Base-by-base conservation (phyloP, 2,329 filamentous ascomycete species). In the Didymella lethalis region DNA sequence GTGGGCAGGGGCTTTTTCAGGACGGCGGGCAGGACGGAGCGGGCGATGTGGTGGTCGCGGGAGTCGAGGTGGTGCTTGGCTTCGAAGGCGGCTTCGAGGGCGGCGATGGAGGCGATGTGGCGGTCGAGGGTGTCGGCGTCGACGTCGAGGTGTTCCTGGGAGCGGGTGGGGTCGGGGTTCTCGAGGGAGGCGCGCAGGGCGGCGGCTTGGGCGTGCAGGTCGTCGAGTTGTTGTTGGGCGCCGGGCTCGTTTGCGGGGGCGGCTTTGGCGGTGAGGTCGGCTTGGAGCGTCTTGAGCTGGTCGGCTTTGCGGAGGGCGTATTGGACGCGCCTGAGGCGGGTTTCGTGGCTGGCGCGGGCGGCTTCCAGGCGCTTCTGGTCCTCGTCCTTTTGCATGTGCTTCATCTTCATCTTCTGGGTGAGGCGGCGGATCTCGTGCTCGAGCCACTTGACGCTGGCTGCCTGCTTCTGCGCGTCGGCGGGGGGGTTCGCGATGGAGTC, bases 241-340 rank as follows among this genome's bases (percentile, higher is more conserved):
- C 67, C 70, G 5, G 53, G 32, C 18, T 64, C 64, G n/a, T 61
- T 68, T 4, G 71, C 71, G 0, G 63, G 67, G 2, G 58, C 65
- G 2, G 71, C 66, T 20, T 57, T 29, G 12, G 53, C 23, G 3
- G 49, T 14, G 12, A 71, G 43, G 11, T 63, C 57, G n/a, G 54
- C 52, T 16, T 72, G 67, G 6, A 63, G 32, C 18, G 61, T 58
- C 29, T 64, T 69, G 58, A 71, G 63, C 18, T 70, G 64, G 23
- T 71, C 63, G 8, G 65, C 59, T 38, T 71, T 71, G 29, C 68
- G 65, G 5, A 64, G 47, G 12, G 71, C 71, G 46, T 65, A 71
- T 20, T 67, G 59, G 8, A 74, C 45, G 41, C 66, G 67, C 16
- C 54, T 47, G 4, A 74, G 53, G 20, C 71, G 67, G 12, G 61